Percentiles rank a stretch among this genome's conserved stretches.
These are phyloP conservation scores for Rhizopogon sp. DNA, from an alignment of 768 basidiomycete species.

Conservation along the genomic window DNA sequence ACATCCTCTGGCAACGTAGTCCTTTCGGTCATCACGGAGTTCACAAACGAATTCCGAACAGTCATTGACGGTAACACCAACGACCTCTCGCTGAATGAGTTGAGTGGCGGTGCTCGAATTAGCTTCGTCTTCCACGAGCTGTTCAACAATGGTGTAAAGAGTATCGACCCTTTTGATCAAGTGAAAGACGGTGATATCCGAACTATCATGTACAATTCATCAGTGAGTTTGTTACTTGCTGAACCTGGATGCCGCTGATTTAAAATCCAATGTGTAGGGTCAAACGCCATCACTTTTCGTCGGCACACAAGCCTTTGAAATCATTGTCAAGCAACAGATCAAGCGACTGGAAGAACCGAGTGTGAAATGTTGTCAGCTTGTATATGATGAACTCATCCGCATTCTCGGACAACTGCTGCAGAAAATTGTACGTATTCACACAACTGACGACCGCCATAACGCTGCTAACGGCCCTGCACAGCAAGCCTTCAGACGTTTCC, in stretches of 20 bases:
- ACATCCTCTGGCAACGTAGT: slow-evolving; percentile 86
- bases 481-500: slow-evolving; percentile 96
- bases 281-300: slow-evolving; percentile 96
- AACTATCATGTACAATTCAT: slow-evolving; percentile 95
- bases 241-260: not conserved
- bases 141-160: slow-evolving; percentile 94
- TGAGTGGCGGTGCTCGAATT: slow-evolving; percentile 98
- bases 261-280: slow-evolving; percentile 45
- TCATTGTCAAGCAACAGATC: slow-evolving; percentile 99
- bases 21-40: slow-evolving; percentile 96
- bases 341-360: slow-evolving; percentile 92
- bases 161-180: slow-evolving; percentile 97
- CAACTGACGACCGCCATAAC: not conserved
- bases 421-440: slow-evolving; percentile 66
- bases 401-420: slow-evolving; percentile 87
- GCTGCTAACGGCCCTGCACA: slow-evolving; percentile 26
- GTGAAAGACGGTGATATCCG: slow-evolving; percentile 98
- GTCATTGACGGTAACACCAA: slow-evolving; percentile 97
- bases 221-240: slow-evolving; percentile 49
- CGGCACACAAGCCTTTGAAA: slow-evolving; percentile 95
- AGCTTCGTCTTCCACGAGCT: slow-evolving; percentile 98
- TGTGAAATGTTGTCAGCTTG: slow-evolving; percentile 90
- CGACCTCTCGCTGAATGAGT: slow-evolving; percentile 90
- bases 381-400: slow-evolving; percentile 96
- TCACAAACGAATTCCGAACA: slow-evolving; percentile 93